Evolutionary conservation across 2,329 filamentous ascomycete genomes (phyloP), one percentile per base, ranked within the genome.

Genomic region (Aspergillus ibericus): DNA sequence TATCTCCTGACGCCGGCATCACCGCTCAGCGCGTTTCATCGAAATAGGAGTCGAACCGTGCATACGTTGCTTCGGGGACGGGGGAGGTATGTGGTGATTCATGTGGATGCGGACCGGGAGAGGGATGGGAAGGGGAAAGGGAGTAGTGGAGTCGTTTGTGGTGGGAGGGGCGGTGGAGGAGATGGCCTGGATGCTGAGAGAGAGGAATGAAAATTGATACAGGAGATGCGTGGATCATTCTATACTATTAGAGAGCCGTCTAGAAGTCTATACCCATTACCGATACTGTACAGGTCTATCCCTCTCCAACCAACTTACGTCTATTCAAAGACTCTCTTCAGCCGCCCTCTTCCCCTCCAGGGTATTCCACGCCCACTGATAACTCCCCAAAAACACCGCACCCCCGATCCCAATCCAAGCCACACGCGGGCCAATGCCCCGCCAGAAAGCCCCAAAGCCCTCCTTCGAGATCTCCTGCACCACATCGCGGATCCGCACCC

Each of bases 321-420:
- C n/a, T n/a, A n/a, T n/a, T n/a, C n/a, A n/a, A n/a, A n/a, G n/a
- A n/a, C 61, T 46, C 32, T 44, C 55, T 27, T 61, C 56, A 46
- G 20, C 25, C 42, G n/a, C 44, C 20, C 58, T 63, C 64, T 57
- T 70, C 5, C 81, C 78, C 55, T 85, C 82, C 66, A 96, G 75
- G 32, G 86, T 80, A 78, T 96, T 96, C 67, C 88, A 89, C 20
- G 88, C 89, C 86, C 88, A 95, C 75, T 96, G 92, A 75, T 97
- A 97, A 68, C 90, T 93, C 0, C 93, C 95, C 70, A 98, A 75
- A 78, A 99, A 99, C 34, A 99, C 92, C 10, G 93, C 92, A 1
- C 95, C 95, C 3, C 95, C 95, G 57, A 91, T 89, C 66, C 91
- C 95, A 72, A 99, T 99, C 93, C 95, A 98, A 62, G 91, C 88